Base-by-base conservation (phyloP, 257 asterid species). In the Plantago elongata region DNA sequence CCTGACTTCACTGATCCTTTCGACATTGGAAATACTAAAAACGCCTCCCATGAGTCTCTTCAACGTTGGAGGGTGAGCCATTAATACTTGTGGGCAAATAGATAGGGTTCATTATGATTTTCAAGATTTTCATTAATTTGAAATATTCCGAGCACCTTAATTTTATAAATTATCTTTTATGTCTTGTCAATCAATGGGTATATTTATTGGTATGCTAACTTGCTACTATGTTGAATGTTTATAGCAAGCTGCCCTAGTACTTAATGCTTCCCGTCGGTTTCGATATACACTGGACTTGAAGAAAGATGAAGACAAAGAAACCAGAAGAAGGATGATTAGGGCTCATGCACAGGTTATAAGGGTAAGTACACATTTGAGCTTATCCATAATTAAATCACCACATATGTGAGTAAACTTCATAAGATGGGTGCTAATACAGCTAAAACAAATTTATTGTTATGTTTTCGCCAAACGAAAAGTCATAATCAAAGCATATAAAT, bases 271-370 rank as follows among this genome's bases (percentile, higher is more conserved):
- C 50, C 98, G 98, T 5, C 85, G 98, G 29, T 91, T 91, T 68
- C 89, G 96, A 63, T 86, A 91, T 67, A 91, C 98, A 8, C 64
- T 91, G 66, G 98, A 91, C 85, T 77, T 91, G 78, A 79, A 61
- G 65, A 88, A 83, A 70, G 90, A 78, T 22, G 89, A 86, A 56
- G 90, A 82, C 62, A 79, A 81, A 65, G 96, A 91, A 63, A 79
- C 75, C 57, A 77, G 94, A 51, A 74, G 87, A 44, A 54, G 96
- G 67, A 81, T 79, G 92, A 86, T 91, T 65, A 78, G 96, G 75
- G 96, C 96, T 45, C 98, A 91, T 69, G 98, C 98, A 64, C 98
- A 91, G 88, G 98, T 88, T 81, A 83, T 91, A 60, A 69, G 98
- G 82, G 96, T 86, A 85, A 0, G 40, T 34, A 22, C 27, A 22